Evolutionary conservation across 768 basidiomycete genomes (phyloP).

Genomic region (Tremella mesenterica): DNA sequence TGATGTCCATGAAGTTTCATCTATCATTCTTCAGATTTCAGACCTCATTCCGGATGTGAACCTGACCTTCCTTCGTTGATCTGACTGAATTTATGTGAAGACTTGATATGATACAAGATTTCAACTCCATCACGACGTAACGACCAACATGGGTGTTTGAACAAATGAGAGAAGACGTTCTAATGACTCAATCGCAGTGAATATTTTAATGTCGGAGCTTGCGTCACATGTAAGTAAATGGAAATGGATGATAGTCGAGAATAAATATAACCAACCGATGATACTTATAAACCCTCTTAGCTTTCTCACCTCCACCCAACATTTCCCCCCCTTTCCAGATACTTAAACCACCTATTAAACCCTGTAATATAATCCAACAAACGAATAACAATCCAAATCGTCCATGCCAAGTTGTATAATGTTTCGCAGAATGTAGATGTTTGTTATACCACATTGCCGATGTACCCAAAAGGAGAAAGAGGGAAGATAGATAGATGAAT

Average conservation of each 20-base stretch:
- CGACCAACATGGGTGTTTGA: too few relatives aligned
- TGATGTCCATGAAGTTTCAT: too few relatives aligned
- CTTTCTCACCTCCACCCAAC: constrained; percentile 64
- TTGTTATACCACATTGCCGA: constrained; percentile 61
- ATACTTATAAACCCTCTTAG: constrained; percentile 73
- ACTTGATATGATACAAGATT: too few relatives aligned
- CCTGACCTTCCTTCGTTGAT: too few relatives aligned
- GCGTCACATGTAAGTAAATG: too few relatives aligned
- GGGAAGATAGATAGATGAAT: constrained; percentile 53
- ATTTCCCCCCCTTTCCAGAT: constrained; percentile 64
- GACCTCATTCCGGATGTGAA: not conserved
- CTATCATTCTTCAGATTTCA: too few relatives aligned
- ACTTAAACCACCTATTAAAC: constrained; percentile 60
- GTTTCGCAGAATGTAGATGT: constrained; percentile 48
- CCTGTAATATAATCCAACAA: constrained; percentile 55
- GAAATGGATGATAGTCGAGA: not conserved
- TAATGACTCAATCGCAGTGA: too few relatives aligned
- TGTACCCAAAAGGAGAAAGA: constrained; percentile 58
- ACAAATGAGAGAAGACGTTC: too few relatives aligned
- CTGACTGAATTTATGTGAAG: too few relatives aligned
- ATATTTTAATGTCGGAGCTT: too few relatives aligned
- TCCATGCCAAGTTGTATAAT: constrained; percentile 69
- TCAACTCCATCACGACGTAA: too few relatives aligned
- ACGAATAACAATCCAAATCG: constrained; percentile 63
- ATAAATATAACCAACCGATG: constrained; percentile 50